phyloP scores from a whole-genome alignment of 1,139 yeast species.

The Geotrichum citri-aurantii region DNA sequence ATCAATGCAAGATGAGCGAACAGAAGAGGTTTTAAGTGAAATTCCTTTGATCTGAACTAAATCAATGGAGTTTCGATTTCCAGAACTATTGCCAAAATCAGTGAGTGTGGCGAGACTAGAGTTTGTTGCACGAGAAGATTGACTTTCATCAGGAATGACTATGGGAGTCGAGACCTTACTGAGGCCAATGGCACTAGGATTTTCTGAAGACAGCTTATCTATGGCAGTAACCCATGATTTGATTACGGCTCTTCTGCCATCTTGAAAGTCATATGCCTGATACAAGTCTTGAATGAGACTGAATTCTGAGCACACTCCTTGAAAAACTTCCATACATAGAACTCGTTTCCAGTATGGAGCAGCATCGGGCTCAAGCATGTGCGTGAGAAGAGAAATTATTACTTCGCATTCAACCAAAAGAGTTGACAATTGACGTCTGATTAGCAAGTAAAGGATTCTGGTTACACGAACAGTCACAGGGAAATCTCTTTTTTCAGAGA shows the following conservation, averaged over 20 bases:
- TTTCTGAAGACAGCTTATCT: constrained; percentile 28
- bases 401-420: constrained; percentile 77
- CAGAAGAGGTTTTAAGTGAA: constrained; percentile 35
- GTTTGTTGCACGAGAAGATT: not conserved
- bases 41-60: constrained; percentile 21
- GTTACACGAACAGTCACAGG: constrained; percentile 67
- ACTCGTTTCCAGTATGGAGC: constrained; percentile 66
- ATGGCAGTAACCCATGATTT: constrained; percentile 51
- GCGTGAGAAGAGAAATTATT: constrained; percentile 66
- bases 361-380: constrained; percentile 49
- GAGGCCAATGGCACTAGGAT: constrained; percentile 26
- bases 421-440: constrained; percentile 54
- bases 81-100: not conserved
- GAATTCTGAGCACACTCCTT: constrained; percentile 54
- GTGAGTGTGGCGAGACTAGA: not conserved
- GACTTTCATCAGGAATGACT: constrained; percentile 10
- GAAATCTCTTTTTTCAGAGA: constrained; percentile 55
- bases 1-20: constrained; percentile 60
- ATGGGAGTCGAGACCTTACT: constrained; percentile 25
- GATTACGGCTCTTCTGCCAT: constrained; percentile 57
- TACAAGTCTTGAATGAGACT: constrained; percentile 49
- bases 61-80: constrained; percentile 2
- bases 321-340: constrained; percentile 65
- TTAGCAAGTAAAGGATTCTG: constrained; percentile 57
- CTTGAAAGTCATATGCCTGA: constrained; percentile 53